Conservation (phyloP, 768 basidiomycete genomes). For the Psilocybe azurescens region DNA sequence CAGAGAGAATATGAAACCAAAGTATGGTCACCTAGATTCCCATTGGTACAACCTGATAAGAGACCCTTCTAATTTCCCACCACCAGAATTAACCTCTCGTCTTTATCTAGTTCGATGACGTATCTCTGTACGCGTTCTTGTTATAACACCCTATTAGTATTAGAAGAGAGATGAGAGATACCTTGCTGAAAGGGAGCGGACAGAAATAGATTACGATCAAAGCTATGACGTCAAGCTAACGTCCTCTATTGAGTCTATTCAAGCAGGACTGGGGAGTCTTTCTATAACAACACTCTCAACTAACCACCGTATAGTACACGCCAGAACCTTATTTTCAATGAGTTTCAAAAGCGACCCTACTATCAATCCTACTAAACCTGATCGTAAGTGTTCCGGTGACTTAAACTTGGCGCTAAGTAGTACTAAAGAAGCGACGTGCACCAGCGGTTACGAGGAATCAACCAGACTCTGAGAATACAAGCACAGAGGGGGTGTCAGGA, state of each 20-base stretch:
- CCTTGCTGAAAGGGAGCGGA: not conserved
- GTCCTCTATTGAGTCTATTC: not conserved
- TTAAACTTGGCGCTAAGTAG: not conserved
- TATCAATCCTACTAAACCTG: slow-evolving; percentile 13
- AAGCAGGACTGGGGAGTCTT: not conserved
- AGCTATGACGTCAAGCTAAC: slow-evolving; percentile 5
- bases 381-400: slow-evolving; percentile 9
- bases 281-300: not conserved
- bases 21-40: no score
- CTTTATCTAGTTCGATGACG: no score
- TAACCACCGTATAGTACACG: not conserved
- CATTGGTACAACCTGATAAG: no score
- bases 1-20: no score
- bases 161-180: not conserved
- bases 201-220: not conserved
- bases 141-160: not conserved
- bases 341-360: slow-evolving; percentile 17
- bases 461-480: slow-evolving; percentile 15
- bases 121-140: no score
- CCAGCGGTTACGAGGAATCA: slow-evolving; percentile 21
- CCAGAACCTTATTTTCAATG: slow-evolving; percentile 1
- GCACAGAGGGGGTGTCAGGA: slow-evolving; percentile 6
- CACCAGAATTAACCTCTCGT: no score
- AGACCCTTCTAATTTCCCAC: no score
- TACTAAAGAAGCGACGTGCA: not conserved